Evolutionary conservation across 106 monocot genomes (phyloP), one percentile per base, ranked within the genome.

Genomic region (Platanthera zijinensis): DNA sequence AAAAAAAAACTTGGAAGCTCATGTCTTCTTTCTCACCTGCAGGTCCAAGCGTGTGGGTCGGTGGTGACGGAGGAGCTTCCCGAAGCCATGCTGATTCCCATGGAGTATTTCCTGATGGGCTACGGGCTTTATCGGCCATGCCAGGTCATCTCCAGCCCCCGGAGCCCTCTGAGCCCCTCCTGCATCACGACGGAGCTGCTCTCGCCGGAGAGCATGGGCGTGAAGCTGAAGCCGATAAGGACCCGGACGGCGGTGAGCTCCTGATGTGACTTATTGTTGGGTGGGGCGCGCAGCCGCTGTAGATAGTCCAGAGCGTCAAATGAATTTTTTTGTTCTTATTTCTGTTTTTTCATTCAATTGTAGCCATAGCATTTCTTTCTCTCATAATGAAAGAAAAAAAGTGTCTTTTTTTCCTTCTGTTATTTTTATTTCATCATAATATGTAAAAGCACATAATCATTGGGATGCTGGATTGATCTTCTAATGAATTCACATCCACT

Each of bases 181-280:
- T 87, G 84, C 83, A 88, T 90, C 6, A 82, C 80, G 21, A 84
- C 87, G 0, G 83, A 87, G 72, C 75, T 86, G 25, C 77, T 87
- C 28, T 89, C 86, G 2, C 92, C 89, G 0, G 89, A 89, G 68
- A 86, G 92, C 84, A 89, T 89, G 92, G 92, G 89, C 2, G 6
- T 89, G 57, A 92, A 89, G 71, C 74, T 92, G 39, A 87, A 87
- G 76, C 92, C 87, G 1, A 92, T 89, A 57, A 85, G 84, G 77
- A 92, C 92, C 15, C 81, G 87, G 78, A 81, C 78, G 6, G 82
- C 88, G 15, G 47, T 17, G 70, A 46, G 48, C 5, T n/a, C 48
- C 12, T 71, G 59, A 61, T 21, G 59, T 61, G 59, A 61, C 21
- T 61, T 8, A n/a, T 61, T 61, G 59, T 61, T 61, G 59, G 59